Evolutionary conservation across 1,284 basidiomycete species (phyloP).

Genomic region (Stygiomarasmius scandens): DNA sequence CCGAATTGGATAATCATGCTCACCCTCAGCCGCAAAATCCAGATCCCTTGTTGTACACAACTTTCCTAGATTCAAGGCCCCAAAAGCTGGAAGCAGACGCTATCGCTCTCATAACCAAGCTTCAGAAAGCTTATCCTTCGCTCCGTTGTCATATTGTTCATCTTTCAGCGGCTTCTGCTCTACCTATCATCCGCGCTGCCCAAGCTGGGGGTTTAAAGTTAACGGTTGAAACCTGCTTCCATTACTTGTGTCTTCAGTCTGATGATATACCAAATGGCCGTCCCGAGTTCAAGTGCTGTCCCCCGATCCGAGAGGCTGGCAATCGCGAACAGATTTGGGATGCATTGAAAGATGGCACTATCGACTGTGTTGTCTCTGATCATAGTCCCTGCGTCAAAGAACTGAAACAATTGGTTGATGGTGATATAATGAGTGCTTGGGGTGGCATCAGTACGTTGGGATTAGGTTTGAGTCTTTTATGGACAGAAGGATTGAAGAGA

Average conservation of each 20-base stretch:
- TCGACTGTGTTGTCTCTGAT: slow-evolving; percentile 91
- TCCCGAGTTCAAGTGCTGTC: slow-evolving; percentile 92
- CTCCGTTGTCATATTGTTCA: slow-evolving; percentile 93
- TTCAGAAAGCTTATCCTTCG: slow-evolving; percentile 63
- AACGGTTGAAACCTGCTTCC: slow-evolving; percentile 94
- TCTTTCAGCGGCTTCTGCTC: slow-evolving; percentile 80
- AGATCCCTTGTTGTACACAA: slow-evolving; percentile 67
- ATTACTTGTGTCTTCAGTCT: slow-evolving; percentile 80
- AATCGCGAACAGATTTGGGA: slow-evolving; percentile 81
- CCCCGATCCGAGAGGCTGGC: slow-evolving; percentile 78
- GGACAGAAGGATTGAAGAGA: slow-evolving; percentile 65
- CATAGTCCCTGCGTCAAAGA: slow-evolving; percentile 88
- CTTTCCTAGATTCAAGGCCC: slow-evolving; percentile 85
- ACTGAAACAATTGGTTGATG: slow-evolving; percentile 79
- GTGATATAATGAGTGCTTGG: slow-evolving; percentile 88
- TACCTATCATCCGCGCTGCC: slow-evolving; percentile 75
- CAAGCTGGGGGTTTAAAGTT: slow-evolving; percentile 62
- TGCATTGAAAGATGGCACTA: slow-evolving; percentile 78
- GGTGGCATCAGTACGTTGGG: slow-evolving; percentile 91
- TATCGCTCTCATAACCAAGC: slow-evolving; percentile 70
- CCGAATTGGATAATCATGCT: slow-evolving; percentile 67
- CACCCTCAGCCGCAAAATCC: neutral
- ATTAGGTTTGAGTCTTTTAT: slow-evolving; percentile 82
- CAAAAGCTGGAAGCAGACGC: slow-evolving; percentile 76
- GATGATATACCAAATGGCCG: slow-evolving; percentile 68